phyloP scores from a whole-genome alignment of 768 basidiomycete genomes.

The Kwoniella mangroviensis region DNA sequence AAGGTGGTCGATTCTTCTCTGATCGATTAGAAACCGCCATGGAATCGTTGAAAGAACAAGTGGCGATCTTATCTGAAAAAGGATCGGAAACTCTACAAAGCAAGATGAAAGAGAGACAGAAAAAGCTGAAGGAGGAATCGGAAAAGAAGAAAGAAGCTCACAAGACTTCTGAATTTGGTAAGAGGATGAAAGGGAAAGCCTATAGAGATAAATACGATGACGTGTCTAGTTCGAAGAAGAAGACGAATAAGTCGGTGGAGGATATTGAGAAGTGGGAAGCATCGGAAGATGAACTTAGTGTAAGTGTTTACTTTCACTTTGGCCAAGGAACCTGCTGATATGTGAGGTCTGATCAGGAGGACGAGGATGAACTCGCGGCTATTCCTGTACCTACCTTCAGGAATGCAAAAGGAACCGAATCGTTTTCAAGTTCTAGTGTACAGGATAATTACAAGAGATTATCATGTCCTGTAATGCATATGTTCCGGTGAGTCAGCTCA shows the following conservation, averaged over 20 bases:
- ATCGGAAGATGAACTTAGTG: conserved; percentile 61
- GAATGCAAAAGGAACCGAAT: conserved; percentile 30
- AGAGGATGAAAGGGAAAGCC: conserved; percentile 50
- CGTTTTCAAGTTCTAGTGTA: conserved; percentile 68
- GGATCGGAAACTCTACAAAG: conserved; percentile 69
- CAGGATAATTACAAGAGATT: conserved; percentile 76
- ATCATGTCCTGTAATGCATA: conserved; percentile 81
- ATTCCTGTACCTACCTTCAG: conserved; percentile 41
- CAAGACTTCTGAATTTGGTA: conserved; percentile 47
- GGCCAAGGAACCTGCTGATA: background rate
- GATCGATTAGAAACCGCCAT: conserved; percentile 73
- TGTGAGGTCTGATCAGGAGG: conserved; percentile 9
- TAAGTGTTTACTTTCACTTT: background rate
- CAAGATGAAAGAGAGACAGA: conserved; percentile 66
- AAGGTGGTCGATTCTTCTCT: conserved; percentile 84
- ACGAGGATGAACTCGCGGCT: conserved; percentile 32
- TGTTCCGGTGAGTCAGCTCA: conserved; percentile 65
- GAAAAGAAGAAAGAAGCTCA: conserved; percentile 49
- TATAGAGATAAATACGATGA: conserved; percentile 46
- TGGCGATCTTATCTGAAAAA: conserved; percentile 69
- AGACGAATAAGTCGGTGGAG: conserved; percentile 60
- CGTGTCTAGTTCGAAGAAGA: conserved; percentile 30
- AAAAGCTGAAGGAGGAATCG: conserved; percentile 65
- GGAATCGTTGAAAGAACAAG: conserved; percentile 67
- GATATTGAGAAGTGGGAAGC: conserved; percentile 47